Percentiles rank a stretch among this genome's conserved stretches.
Evolutionary conservation across 495 filamentous ascomycete genomes (phyloP).

Genomic region (Jackrogersella multiformis): DNA sequence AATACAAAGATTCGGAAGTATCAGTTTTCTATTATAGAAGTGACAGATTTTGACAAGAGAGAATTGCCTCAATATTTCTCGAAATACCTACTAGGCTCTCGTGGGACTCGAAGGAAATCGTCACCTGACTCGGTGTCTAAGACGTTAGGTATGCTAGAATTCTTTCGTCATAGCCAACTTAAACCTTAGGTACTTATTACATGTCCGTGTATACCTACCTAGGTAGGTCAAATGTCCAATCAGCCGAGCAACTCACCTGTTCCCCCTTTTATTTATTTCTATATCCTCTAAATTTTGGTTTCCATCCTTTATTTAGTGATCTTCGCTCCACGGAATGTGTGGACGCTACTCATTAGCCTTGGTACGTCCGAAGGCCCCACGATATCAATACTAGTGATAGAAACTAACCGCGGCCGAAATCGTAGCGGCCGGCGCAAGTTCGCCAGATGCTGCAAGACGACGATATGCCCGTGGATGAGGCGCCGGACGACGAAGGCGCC

Average conservation of each 20-base stretch:
- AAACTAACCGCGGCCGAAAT: constrained; percentile 24
- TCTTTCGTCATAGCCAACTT: constrained; percentile 37
- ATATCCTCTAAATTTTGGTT: not conserved
- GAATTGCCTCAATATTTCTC: not conserved
- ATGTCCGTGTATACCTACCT: not conserved
- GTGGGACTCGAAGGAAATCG: not conserved
- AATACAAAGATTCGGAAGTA: not conserved
- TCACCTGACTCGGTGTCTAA: constrained; percentile 36
- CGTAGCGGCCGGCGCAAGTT: constrained; percentile 70
- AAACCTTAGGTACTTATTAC: not conserved
- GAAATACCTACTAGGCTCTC: not conserved
- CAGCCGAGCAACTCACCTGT: not conserved
- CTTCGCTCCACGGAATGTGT: constrained; percentile 68
- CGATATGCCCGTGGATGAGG: constrained; percentile 80
- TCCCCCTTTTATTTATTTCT: not conserved
- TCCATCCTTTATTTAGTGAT: not conserved
- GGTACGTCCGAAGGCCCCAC: constrained; percentile 59
- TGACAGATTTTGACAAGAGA: not conserved
- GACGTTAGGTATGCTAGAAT: constrained; percentile 14
- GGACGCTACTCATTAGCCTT: constrained; percentile 84
- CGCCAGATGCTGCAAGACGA: constrained; percentile 74
- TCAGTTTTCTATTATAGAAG: not conserved
- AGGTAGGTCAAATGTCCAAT: not conserved
- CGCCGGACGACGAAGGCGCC: constrained; percentile 69
- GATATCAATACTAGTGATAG: not conserved